Conservation (phyloP, 495 filamentous ascomycete genomes). For the Chlorociboria aeruginascens region DNA sequence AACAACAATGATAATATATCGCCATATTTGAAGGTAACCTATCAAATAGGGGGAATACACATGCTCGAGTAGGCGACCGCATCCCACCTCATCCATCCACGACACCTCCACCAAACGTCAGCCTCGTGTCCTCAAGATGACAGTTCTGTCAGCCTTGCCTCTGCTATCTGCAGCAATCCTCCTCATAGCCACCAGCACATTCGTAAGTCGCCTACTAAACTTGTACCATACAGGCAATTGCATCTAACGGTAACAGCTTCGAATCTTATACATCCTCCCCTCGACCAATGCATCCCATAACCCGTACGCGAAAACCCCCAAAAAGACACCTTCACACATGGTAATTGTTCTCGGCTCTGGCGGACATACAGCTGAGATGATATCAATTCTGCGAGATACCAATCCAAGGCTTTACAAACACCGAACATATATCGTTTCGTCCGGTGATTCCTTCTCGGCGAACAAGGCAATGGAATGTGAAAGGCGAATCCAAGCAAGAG, state of each 20-base stretch:
- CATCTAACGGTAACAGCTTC: conserved; percentile 26
- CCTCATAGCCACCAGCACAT: conserved; percentile 8
- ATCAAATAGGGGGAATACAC: too few relatives aligned
- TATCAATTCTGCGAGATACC: conserved; percentile 54
- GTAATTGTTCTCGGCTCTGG: conserved; percentile 82
- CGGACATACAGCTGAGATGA: conserved; percentile 91
- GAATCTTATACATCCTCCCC: conserved; percentile 39
- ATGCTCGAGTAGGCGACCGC: too few relatives aligned
- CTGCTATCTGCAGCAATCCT: conserved; percentile 4
- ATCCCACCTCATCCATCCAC: too few relatives aligned
- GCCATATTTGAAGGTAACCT: too few relatives aligned
- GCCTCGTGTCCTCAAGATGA: conserved; percentile 17
- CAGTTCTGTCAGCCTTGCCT: conserved; percentile 9
- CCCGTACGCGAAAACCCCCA: conserved; percentile 9
- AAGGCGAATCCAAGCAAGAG: conserved; percentile 18
- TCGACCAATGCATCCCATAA: conserved; percentile 6
- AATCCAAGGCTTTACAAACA: conserved; percentile 37
- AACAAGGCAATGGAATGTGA: conserved; percentile 57
- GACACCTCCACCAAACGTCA: neutral
- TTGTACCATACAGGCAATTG: neutral
- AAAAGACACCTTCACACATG: conserved; percentile 45
- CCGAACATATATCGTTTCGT: conserved; percentile 71
- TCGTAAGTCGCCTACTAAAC: conserved; percentile 5
- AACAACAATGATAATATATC: too few relatives aligned
- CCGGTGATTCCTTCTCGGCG: conserved; percentile 64